Conservation (phyloP, 495 filamentous ascomycete species). For the Penicillium desertorum region DNA sequence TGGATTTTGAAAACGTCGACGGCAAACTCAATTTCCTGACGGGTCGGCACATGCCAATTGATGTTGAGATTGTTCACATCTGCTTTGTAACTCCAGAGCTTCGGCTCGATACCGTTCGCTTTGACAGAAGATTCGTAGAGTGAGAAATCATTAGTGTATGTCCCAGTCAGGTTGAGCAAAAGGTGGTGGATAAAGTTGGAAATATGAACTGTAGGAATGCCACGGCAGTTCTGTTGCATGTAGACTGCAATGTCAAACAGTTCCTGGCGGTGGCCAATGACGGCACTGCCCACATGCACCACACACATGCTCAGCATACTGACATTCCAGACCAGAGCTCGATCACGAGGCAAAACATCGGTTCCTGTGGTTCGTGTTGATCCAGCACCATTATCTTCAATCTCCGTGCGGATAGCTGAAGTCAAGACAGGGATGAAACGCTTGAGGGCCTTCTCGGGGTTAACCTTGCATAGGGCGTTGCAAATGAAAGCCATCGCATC, state of each 20-base stretch:
- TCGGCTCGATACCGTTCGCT: conserved; percentile 55
- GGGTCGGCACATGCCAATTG: conserved; percentile 83
- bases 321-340: conserved; percentile 93
- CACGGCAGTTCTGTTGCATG: conserved; percentile 93
- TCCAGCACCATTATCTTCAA: conserved; percentile 94
- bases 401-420: conserved; percentile 90
- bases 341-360: conserved; percentile 88
- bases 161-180: conserved; percentile 93
- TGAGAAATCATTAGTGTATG: conserved; percentile 84
- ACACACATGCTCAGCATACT: conserved; percentile 98
- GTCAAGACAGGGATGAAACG: conserved; percentile 86
- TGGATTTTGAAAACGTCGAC: conserved; percentile 84
- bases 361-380: conserved; percentile 90
- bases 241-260: conserved; percentile 89
- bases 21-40: conserved; percentile 81
- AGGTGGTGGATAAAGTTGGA: conserved; percentile 98
- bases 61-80: conserved; percentile 74
- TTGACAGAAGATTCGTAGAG: conserved; percentile 73
- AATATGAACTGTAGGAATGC: conserved; percentile 90
- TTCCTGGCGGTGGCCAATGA: conserved; percentile 82
- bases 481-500: conserved; percentile 99
- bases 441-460: conserved; percentile 87
- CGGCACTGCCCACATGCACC: conserved; percentile 88
- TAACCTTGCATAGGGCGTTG: conserved; percentile 91
- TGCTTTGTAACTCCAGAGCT: conserved; percentile 75